Conservation (phyloP, 192 early-diverging fungal genomes). For the Umbelopsis ramanniana region DNA sequence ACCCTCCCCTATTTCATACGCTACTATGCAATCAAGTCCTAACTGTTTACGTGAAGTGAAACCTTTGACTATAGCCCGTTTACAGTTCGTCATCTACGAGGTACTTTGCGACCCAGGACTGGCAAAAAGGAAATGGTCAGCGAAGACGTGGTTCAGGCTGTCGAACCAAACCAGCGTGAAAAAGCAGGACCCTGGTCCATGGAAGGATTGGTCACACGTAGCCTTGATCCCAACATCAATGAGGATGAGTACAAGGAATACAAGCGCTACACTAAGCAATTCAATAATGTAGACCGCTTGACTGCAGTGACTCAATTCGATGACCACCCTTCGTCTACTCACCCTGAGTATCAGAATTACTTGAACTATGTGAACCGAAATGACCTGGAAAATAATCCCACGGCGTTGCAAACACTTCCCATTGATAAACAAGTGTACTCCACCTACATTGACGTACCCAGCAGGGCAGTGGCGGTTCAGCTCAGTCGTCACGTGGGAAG, state of each 20-base stretch:
- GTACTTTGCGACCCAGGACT: conserved; percentile 38
- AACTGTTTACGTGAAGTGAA: conserved; percentile 4
- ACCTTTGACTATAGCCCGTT: conserved; percentile 47
- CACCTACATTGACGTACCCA: conserved; percentile 42
- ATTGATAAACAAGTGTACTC: conserved; percentile 45
- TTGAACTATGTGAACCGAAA: conserved; percentile 37
- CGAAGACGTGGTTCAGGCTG: conserved; percentile 41
- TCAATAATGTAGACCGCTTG: conserved; percentile 37
- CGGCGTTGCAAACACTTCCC: conserved; percentile 31
- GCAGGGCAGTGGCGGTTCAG: conserved; percentile 37
- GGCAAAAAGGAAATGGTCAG: conserved; percentile 37
- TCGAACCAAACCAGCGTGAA: conserved; percentile 38
- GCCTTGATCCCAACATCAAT: conserved; percentile 59
- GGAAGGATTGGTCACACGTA: conserved; percentile 46
- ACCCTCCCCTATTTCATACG: too few relatives aligned
- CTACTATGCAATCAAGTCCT: too few relatives aligned
- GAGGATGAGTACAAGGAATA: conserved; percentile 61
- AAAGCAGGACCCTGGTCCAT: conserved; percentile 50
- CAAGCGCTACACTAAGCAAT: conserved; percentile 51
- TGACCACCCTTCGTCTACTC: conserved; percentile 29
- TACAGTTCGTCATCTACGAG: conserved; percentile 31
- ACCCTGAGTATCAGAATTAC: conserved; percentile 48
- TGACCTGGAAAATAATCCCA: conserved; percentile 32
- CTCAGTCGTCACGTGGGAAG: conserved; percentile 25
- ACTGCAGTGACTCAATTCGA: conserved; percentile 32